Base-by-base conservation (phyloP, 768 basidiomycete species). In the Royoungia palumana region DNA sequence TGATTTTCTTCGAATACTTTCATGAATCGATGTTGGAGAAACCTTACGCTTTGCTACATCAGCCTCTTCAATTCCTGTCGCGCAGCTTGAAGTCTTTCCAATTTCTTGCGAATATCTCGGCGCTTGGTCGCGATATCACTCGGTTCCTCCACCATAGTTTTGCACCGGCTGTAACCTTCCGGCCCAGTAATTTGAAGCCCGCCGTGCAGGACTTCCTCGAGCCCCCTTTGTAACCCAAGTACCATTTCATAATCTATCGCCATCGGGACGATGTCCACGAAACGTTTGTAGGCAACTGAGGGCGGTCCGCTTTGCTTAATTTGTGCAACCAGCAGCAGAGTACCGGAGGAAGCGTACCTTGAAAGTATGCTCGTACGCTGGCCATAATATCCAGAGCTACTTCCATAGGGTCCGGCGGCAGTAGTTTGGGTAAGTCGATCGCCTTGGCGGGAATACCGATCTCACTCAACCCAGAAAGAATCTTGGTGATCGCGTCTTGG, bases 351-450 rank as follows among this genome's bases (percentile, higher is more conserved):
- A 9, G 12, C 25, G n/a, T 57, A 85, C 87, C 86, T 73, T 87
- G 83, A 63, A 87, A 88, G 54, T 88, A 87, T 0, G 82, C 85
- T 5, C 83, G 72, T 2, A 87, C 83, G 47, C 81, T 76, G 0
- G 83, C 83, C 84, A 89, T 87, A 56, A 88, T 84, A 4, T 65
- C 56, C 16, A 88, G 55, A 0, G 81, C 81, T 0, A 76, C 73
- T 32, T 81, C 82, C 71, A 73, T 75, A 2, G 66, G 66, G 50
- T 85, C 82, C 0, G 70, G 48, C 0, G 78, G 74, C 4, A 82
- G 68, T 0, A 87, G 56, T 55, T 73, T 80, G 0, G 73, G 54
- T 0, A 87, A 53, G 45, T 82, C 78, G 4, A 65, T 64, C 0
- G 72, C 61, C 32, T 70, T 64, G 3, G 67, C 71, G 0, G 50